These are phyloP conservation scores for Ochetophila trinervis DNA, from an alignment of 306 rosid species.

Conservation along the genomic window DNA sequence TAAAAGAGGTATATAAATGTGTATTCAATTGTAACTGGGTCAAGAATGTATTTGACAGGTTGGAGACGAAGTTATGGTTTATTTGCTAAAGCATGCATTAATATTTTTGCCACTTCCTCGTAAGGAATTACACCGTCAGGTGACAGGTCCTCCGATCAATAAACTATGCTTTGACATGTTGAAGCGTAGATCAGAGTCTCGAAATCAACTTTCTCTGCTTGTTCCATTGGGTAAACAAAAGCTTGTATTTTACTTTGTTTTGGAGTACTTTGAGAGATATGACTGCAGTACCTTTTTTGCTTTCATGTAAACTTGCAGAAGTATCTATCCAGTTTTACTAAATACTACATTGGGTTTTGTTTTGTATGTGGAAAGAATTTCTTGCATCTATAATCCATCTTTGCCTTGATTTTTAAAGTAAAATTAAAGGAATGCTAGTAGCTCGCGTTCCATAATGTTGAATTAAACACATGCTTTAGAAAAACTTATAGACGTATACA, in stretches of 20 bases:
- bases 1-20: not conserved
- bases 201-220: constrained; percentile 25
- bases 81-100: constrained; percentile 44
- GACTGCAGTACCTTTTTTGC: no score
- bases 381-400: no score
- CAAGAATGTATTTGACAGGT: constrained; percentile 41
- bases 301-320: no score
- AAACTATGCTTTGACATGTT: constrained; percentile 33
- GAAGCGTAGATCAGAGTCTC: constrained; percentile 24
- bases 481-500: no score
- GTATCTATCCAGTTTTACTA: no score
- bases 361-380: no score
- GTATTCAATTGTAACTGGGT: not conserved
- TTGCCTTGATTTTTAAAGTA: no score
- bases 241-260: not conserved
- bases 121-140: constrained; percentile 59
- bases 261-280: not conserved
- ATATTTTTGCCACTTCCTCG: constrained; percentile 56
- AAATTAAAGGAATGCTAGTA: no score
- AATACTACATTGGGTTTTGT: no score
- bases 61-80: constrained; percentile 55
- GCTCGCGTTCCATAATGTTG: no score
- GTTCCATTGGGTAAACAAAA: constrained; percentile 39
- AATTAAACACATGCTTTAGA: no score
- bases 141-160: constrained; percentile 60